These are phyloP conservation scores for Colletotrichum tofieldiae DNA, from an alignment of 2,329 filamentous ascomycete species.

Conservation along the genomic window DNA sequence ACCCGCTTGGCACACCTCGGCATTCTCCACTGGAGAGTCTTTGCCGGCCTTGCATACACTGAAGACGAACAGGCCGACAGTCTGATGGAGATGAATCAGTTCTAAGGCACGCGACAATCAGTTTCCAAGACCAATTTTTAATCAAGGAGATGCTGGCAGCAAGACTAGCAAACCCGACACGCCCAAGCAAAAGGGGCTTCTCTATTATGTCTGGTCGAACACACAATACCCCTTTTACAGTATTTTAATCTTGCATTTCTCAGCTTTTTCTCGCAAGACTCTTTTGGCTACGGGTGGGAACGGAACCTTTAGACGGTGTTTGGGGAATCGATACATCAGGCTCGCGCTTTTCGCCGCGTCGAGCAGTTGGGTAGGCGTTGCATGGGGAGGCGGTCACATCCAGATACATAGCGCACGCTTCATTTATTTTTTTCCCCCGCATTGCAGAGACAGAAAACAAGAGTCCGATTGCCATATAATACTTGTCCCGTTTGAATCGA, in stretches of 20 bases:
- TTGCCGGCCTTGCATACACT: constrained; percentile 82
- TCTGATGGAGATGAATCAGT: constrained; percentile 50
- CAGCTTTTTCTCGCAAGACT: constrained; percentile 35
- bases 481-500: neutral
- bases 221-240: constrained; percentile 43
- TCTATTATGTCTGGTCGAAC: constrained; percentile 40
- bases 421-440: constrained; percentile 12
- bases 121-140: constrained; percentile 1
- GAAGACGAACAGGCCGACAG: constrained; percentile 56
- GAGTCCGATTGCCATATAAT: constrained; percentile 19
- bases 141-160: constrained; percentile 19
- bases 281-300: constrained; percentile 27
- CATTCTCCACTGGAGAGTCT: constrained; percentile 91
- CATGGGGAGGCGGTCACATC: constrained; percentile 33
- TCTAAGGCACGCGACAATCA: constrained; percentile 34
- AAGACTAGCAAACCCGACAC: constrained; percentile 11
- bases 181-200: constrained; percentile 29
- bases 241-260: constrained; percentile 43
- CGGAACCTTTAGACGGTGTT: constrained; percentile 41
- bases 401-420: constrained; percentile 39
- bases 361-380: constrained; percentile 38
- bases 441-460: constrained; percentile 40
- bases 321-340: constrained; percentile 37
- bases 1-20: constrained; percentile 87
- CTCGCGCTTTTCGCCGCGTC: constrained; percentile 28